Evolutionary conservation across 176 grass and related monocot genomes (phyloP).

Genomic region (Calamus simplicifolius): DNA sequence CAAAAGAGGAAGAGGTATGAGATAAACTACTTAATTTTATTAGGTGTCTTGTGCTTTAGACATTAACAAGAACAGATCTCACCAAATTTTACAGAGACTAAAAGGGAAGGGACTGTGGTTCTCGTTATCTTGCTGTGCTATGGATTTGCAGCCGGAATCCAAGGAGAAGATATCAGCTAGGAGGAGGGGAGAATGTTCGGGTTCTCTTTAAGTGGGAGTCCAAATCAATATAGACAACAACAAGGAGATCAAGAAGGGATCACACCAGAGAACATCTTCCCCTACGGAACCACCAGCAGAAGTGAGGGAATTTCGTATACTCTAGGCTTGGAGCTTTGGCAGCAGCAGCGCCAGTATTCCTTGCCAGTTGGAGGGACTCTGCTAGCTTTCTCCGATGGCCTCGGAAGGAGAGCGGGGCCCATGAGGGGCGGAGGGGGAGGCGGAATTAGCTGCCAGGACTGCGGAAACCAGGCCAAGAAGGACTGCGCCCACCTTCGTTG

Average conservation of each 20-base stretch:
- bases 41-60: too few relatives aligned
- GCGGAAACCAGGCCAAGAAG: constrained; percentile 98
- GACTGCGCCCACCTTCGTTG: constrained; percentile 83
- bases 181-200: constrained; percentile 55
- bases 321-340: constrained; percentile 76
- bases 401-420: neutral
- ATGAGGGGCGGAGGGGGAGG: neutral
- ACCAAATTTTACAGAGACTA: too few relatives aligned
- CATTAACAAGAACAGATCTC: too few relatives aligned
- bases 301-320: constrained; percentile 1
- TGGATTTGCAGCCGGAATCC: too few relatives aligned
- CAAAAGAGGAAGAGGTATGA: too few relatives aligned
- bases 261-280: constrained; percentile 37
- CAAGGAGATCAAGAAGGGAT: constrained; percentile 23
- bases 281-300: constrained; percentile 22
- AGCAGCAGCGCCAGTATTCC: constrained; percentile 31
- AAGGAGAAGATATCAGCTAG: constrained; percentile 2
- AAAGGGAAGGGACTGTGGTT: too few relatives aligned
- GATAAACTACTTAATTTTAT: too few relatives aligned
- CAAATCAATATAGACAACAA: constrained; percentile 6
- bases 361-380: constrained; percentile 18
- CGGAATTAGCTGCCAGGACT: constrained; percentile 82
- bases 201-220: constrained; percentile 85
- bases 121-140: too few relatives aligned
- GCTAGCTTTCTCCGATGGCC: constrained; percentile 46